phyloP scores from a whole-genome alignment of 768 basidiomycete genomes.

The Coprinopsis strossmayeri region DNA sequence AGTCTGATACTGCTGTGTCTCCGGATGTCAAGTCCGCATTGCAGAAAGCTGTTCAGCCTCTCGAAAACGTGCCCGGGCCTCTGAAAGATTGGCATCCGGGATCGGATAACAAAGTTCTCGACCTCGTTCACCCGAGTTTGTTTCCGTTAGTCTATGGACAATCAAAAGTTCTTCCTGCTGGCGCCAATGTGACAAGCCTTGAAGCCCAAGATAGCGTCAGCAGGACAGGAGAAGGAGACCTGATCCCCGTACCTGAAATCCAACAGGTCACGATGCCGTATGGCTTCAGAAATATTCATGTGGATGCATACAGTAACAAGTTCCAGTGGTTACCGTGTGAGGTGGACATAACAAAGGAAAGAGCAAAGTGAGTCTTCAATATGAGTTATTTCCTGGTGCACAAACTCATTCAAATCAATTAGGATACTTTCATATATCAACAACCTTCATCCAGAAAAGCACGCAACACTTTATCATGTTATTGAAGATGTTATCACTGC shows the following conservation, averaged over 20 bases:
- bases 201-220: slow-evolving; percentile 13
- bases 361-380: slow-evolving; percentile 12
- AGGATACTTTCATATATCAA: slow-evolving; percentile 33
- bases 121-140: slow-evolving; percentile 37
- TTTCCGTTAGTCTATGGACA: slow-evolving; percentile 27
- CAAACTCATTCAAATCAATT: not conserved
- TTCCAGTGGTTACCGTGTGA: slow-evolving; percentile 16
- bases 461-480: slow-evolving; percentile 17
- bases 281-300: too few species aligned
- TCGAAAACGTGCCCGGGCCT: slow-evolving; percentile 27
- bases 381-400: not conserved
- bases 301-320: slow-evolving; percentile 7
- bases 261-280: not conserved
- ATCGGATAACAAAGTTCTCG: slow-evolving; percentile 32
- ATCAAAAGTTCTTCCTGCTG: not conserved
- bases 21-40: slow-evolving; percentile 13
- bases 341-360: slow-evolving; percentile 13
- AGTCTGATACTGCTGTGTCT: slow-evolving; percentile 26
- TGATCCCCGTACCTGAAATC: not conserved
- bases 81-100: slow-evolving; percentile 39
- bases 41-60: slow-evolving; percentile 15
- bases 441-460: slow-evolving; percentile 27
- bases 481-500: slow-evolving; percentile 21
- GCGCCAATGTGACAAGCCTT: slow-evolving; percentile 6
- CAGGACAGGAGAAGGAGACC: slow-evolving; percentile 14